These are phyloP conservation scores for Panicum hallii DNA, from an alignment of 202 grass and related monocot genomes.

Conservation along the genomic window DNA sequence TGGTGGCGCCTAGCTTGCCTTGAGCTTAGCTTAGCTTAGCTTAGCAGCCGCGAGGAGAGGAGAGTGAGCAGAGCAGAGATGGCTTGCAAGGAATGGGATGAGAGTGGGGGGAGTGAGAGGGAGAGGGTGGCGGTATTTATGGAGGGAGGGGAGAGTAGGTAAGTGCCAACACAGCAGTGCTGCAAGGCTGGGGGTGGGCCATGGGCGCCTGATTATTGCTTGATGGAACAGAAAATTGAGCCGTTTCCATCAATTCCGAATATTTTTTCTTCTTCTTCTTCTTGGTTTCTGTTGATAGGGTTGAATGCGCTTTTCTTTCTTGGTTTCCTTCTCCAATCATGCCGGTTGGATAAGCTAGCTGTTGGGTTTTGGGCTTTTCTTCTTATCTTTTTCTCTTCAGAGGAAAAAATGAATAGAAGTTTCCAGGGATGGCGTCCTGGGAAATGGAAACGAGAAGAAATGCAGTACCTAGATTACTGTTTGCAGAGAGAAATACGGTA, in stretches of 20 bases:
- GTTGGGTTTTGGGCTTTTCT: not conserved
- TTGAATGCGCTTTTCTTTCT: conserved; percentile 14
- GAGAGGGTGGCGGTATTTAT: conserved; percentile 46
- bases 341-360: conserved; percentile 28
- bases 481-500: not conserved
- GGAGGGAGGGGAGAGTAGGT: conserved; percentile 39
- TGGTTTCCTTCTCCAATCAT: conserved; percentile 37
- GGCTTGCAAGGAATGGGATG: conserved; percentile 3
- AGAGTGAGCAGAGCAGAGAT: not conserved
- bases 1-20: not conserved
- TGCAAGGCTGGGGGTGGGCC: conserved; percentile 28
- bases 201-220: not conserved
- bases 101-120: conserved; percentile 21
- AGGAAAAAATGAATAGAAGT: not conserved
- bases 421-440: not conserved
- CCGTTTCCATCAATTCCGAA: not conserved
- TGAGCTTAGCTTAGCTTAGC: not conserved
- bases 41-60: not conserved
- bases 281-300: not conserved
- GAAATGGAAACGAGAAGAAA: not conserved
- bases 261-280: not conserved
- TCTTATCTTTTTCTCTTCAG: not conserved
- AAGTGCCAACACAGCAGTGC: conserved; percentile 22
- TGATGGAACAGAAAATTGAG: conserved; percentile 42
- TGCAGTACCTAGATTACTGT: not conserved